Conservation (phyloP, 164 flowering plant species). For the Chimonanthus salicifolius region DNA sequence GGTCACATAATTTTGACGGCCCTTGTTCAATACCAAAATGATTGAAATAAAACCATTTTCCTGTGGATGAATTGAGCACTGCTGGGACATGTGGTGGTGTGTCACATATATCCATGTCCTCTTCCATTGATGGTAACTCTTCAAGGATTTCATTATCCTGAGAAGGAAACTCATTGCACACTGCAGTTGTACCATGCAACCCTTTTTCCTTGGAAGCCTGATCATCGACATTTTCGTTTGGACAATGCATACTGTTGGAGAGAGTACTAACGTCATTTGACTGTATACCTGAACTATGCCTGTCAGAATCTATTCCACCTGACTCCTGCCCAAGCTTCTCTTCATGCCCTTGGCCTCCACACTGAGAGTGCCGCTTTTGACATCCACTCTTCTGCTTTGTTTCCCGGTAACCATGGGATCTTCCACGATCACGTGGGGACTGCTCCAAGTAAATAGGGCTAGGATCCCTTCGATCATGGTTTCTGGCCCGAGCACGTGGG, state of each 20-base stretch:
- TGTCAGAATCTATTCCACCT: slow-evolving; percentile 30
- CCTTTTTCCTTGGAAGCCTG: slow-evolving; percentile 31
- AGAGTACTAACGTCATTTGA: slow-evolving; percentile 22
- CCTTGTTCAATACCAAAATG: slow-evolving; percentile 78
- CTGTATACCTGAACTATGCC: slow-evolving; percentile 29
- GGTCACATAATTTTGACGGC: slow-evolving; percentile 72
- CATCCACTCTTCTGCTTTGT: slow-evolving; percentile 35
- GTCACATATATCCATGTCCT: slow-evolving; percentile 97
- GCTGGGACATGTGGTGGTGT: slow-evolving; percentile 83
- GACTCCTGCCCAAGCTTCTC: slow-evolving; percentile 41
- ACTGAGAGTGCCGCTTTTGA: slow-evolving; percentile 34
- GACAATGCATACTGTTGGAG: slow-evolving; percentile 14
- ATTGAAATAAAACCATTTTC: slow-evolving; percentile 93
- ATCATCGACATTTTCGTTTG: slow-evolving; percentile 27
- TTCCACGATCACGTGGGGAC: slow-evolving; percentile 43
- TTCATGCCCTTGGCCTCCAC: slow-evolving; percentile 37
- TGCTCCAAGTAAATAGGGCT: slow-evolving; percentile 32
- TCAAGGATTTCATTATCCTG: slow-evolving; percentile 46
- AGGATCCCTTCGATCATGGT: slow-evolving; percentile 25
- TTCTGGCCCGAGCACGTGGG: slow-evolving; percentile 33
- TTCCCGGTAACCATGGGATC: slow-evolving; percentile 32
- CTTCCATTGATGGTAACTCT: slow-evolving; percentile 89
- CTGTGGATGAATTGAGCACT: slow-evolving; percentile 37
- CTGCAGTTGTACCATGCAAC: slow-evolving; percentile 19
- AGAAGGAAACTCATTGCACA: slow-evolving; percentile 29